These are phyloP conservation scores for Saturnispora kantuleensis DNA, from an alignment of 805 yeast species.

Conservation along the genomic window DNA sequence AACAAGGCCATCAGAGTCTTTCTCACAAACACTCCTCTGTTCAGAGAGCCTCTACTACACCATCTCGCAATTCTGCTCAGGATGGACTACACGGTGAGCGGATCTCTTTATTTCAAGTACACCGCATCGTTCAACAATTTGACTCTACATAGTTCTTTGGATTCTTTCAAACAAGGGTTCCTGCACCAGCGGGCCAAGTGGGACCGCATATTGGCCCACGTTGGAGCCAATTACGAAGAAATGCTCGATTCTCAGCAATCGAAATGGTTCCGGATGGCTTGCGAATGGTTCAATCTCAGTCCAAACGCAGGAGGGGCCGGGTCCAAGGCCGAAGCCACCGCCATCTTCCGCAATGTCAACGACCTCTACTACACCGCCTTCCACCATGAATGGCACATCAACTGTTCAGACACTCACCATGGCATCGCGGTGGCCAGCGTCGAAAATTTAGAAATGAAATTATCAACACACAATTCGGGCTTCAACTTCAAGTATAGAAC, in stretches of 20 bases:
- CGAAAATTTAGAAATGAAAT: constrained; percentile 22
- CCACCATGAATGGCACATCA: constrained; percentile 70
- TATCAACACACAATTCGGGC: constrained; percentile 29
- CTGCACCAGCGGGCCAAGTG: constrained; percentile 51
- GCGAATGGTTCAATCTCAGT: constrained; percentile 52
- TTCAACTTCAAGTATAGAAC: constrained; percentile 49
- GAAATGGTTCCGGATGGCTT: constrained; percentile 40
- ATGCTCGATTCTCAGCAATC: constrained; percentile 30
- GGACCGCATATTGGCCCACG: constrained; percentile 53
- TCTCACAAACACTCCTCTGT: constrained; percentile 60
- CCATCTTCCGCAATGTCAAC: constrained; percentile 39
- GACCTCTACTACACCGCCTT: constrained; percentile 56
- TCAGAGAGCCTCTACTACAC: constrained; percentile 58
- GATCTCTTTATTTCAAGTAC: constrained; percentile 61
- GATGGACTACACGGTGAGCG: constrained; percentile 66
- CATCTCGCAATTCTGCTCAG: constrained; percentile 57
- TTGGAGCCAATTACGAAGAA: constrained; percentile 41
- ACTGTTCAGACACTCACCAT: constrained; percentile 49
- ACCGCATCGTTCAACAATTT: constrained; percentile 62
- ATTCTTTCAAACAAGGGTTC: constrained; percentile 53
- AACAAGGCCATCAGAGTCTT: constrained; percentile 46
- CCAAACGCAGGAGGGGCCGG: constrained; percentile 23
- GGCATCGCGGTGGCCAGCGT: constrained; percentile 37
- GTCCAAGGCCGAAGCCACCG: constrained; percentile 32
- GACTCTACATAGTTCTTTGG: constrained; percentile 53